phyloP scores from a whole-genome alignment of 2,329 filamentous ascomycete species.

The Pseudopithomyces maydicus region DNA sequence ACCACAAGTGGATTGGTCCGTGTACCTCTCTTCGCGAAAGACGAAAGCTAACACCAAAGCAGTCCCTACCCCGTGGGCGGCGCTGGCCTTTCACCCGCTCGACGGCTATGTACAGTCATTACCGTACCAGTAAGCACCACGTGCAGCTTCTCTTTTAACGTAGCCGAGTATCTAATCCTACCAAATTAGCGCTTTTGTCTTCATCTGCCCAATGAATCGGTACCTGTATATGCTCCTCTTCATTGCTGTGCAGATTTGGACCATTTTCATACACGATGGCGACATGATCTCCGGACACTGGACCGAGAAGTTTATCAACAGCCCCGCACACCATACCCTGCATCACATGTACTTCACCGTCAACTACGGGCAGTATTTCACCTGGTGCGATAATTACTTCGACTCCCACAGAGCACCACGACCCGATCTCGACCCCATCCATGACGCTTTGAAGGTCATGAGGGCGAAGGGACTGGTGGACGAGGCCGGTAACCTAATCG shows the following conservation, averaged over 20 bases:
- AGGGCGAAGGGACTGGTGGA: constrained; percentile 53
- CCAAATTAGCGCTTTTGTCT: constrained; percentile 47
- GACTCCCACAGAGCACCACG: constrained; percentile 52
- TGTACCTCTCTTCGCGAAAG: background rate
- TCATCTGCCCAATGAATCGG: constrained; percentile 54
- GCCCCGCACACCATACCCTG: constrained; percentile 55
- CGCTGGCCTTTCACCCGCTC: constrained; percentile 55
- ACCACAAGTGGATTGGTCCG: constrained; percentile 57
- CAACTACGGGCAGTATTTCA: constrained; percentile 58
- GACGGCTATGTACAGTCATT: constrained; percentile 55
- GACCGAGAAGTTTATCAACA: constrained; percentile 55
- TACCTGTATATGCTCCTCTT: constrained; percentile 54
- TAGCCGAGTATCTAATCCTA: constrained; percentile 1
- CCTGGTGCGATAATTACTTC: constrained; percentile 54
- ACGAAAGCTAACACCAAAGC: constrained; percentile 3
- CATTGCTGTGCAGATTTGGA: constrained; percentile 54
- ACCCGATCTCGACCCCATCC: constrained; percentile 52
- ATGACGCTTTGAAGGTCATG: constrained; percentile 53
- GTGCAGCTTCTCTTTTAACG: too few relatives aligned
- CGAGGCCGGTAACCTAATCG: constrained; percentile 50
- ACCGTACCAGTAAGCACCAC: constrained; percentile 51
- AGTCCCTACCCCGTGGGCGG: constrained; percentile 56
- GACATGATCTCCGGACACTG: constrained; percentile 57
- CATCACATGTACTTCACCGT: constrained; percentile 58
- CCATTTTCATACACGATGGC: constrained; percentile 57